Conservation (phyloP, 169 alveolate species). For the Eimeria tenella region DNA sequence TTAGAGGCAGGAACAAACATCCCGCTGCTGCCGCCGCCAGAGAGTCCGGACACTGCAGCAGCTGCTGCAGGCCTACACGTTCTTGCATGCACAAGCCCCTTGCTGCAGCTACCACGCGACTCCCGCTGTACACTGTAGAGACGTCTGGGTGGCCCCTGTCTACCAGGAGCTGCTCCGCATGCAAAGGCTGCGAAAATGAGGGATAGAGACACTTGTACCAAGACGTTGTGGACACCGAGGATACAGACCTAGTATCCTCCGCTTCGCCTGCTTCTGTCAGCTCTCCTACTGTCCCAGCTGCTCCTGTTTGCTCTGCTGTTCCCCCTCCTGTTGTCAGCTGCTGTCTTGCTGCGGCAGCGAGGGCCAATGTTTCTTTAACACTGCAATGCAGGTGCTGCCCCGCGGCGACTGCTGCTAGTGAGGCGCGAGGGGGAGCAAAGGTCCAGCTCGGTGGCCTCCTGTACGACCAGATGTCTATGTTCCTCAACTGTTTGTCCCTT, state of each 20-base stretch:
- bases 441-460: neutral
- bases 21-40: constrained; percentile 49
- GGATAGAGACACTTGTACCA: neutral
- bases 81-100: neutral
- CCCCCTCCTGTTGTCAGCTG: neutral
- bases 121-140: constrained; percentile 8
- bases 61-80: constrained; percentile 63
- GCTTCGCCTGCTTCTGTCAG: neutral
- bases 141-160: constrained; percentile 52
- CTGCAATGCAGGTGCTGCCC: constrained; percentile 45
- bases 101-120: neutral
- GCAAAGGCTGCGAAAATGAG: constrained; percentile 27
- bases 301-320: constrained; percentile 8
- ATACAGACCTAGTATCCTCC: neutral
- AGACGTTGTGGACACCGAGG: neutral
- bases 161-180: constrained; percentile 65
- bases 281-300: neutral
- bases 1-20: constrained; percentile 16
- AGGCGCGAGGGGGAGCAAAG: constrained; percentile 21
- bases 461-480: neutral
- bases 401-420: constrained; percentile 40
- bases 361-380: neutral
- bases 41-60: constrained; percentile 46
- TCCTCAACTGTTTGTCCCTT: neutral
- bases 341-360: constrained; percentile 25